phyloP scores from a whole-genome alignment of 1,284 basidiomycete species.

The Cryptococcus depauperatus region DNA sequence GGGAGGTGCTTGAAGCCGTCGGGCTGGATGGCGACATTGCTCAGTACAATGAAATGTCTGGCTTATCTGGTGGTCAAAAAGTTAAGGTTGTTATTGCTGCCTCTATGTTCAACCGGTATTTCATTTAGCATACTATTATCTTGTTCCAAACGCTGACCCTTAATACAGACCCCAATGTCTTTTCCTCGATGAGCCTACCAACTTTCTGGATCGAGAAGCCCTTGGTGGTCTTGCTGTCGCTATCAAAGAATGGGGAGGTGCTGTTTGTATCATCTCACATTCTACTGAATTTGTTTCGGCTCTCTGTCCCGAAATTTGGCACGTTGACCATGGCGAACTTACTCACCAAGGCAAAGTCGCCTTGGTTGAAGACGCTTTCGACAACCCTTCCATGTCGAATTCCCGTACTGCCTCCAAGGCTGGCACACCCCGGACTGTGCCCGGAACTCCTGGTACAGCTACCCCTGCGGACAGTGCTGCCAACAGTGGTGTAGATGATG shows the following conservation, averaged over 20 bases:
- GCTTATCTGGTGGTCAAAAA: constrained; percentile 88
- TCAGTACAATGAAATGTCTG: constrained; percentile 91
- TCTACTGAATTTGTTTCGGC: constrained; percentile 82
- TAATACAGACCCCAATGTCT: constrained; percentile 37
- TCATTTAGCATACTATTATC: constrained; percentile 4
- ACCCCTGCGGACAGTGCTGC: constrained; percentile 32
- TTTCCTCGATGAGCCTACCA: constrained; percentile 81
- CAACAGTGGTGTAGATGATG: constrained; percentile 44
- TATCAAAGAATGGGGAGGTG: constrained; percentile 92
- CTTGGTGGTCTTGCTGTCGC: constrained; percentile 81
- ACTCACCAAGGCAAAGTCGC: constrained; percentile 80
- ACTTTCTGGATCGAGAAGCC: constrained; percentile 70
- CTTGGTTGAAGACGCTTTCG: constrained; percentile 68
- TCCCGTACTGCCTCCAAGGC: constrained; percentile 37
- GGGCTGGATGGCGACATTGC: constrained; percentile 95
- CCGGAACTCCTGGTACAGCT: constrained; percentile 43
- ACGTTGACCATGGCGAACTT: constrained; percentile 54
- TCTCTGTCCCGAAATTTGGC: constrained; percentile 59
- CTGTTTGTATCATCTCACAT: constrained; percentile 95
- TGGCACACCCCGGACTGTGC: constrained; percentile 37
- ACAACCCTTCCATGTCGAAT: constrained; percentile 42
- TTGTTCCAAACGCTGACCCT: not conserved
- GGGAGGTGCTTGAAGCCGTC: constrained; percentile 87
- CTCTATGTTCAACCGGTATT: constrained; percentile 78
- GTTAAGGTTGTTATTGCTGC: constrained; percentile 95